These are phyloP conservation scores for Alternaria gansuensis DNA, from an alignment of 2,329 filamentous ascomycete genomes.

Conservation along the genomic window DNA sequence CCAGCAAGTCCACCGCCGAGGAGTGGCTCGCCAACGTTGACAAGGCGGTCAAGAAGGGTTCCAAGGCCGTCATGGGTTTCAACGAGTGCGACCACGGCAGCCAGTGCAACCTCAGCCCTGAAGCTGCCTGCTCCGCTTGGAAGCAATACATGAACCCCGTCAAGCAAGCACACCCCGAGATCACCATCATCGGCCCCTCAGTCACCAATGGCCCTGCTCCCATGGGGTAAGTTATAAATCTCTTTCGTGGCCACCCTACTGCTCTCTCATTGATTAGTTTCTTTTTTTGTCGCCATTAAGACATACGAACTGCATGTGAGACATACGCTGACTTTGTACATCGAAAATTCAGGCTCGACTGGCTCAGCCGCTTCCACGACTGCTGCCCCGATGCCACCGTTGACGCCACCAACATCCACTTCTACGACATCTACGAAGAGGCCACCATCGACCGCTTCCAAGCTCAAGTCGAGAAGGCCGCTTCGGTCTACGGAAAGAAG, in stretches of 20 bases:
- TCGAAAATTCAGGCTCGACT: slow-evolving; percentile 35
- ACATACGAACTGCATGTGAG: background rate
- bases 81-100: slow-evolving; percentile 50
- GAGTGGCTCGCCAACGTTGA: slow-evolving; percentile 54
- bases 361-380: slow-evolving; percentile 46
- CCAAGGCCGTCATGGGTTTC: slow-evolving; percentile 52
- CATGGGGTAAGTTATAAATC: no score
- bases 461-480: slow-evolving; percentile 52
- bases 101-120: slow-evolving; percentile 49
- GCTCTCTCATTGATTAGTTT: no score
- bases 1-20: slow-evolving; percentile 33
- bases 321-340: background rate
- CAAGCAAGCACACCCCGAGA: slow-evolving; percentile 37
- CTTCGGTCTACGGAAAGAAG: slow-evolving; percentile 38
- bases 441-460: slow-evolving; percentile 48
- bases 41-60: slow-evolving; percentile 44
- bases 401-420: slow-evolving; percentile 53
- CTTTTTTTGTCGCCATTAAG: no score
- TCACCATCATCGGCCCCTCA: slow-evolving; percentile 47
- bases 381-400: slow-evolving; percentile 48
- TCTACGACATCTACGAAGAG: slow-evolving; percentile 49
- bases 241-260: no score
- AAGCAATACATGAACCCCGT: slow-evolving; percentile 47
- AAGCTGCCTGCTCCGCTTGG: slow-evolving; percentile 46
- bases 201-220: slow-evolving; percentile 38